Conservation (phyloP, 345 rosid species). For the Pistacia vera region DNA sequence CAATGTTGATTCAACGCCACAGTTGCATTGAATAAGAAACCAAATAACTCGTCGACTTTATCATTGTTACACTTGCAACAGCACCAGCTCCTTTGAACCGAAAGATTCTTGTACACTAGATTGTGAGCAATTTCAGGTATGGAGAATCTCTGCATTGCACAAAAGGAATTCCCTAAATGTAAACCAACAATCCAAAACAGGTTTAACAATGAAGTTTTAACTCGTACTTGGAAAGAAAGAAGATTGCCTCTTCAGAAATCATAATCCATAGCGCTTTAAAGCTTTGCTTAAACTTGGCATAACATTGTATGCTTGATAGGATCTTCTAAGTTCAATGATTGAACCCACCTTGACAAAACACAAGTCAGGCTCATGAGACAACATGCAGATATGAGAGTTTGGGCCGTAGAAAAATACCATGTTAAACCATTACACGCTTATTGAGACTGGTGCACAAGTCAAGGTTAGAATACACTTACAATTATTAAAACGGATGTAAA, state of each 20-base stretch:
- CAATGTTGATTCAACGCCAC: not conserved
- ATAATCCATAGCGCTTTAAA: conserved; percentile 78
- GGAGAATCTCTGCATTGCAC: not conserved
- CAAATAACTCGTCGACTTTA: not conserved
- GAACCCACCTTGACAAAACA: conserved; percentile 77
- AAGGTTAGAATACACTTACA: conserved; percentile 42
- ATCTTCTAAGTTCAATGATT: conserved; percentile 91
- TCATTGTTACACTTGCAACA: not conserved
- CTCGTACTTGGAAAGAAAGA: conserved; percentile 16
- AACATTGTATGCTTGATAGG: conserved; percentile 94
- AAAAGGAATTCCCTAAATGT: not conserved
- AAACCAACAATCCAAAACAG: not conserved
- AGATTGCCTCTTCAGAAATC: conserved; percentile 18
- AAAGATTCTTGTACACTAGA: not conserved
- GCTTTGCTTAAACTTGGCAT: conserved; percentile 97
- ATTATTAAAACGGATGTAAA: conserved; percentile 89
- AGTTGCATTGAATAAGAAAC: not conserved
- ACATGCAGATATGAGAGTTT: not conserved
- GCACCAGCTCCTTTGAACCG: conserved; percentile 15
- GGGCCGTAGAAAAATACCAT: not conserved
- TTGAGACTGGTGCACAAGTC: not conserved
- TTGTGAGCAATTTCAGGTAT: not conserved
- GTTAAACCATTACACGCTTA: too few relatives aligned
- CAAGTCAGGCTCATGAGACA: conserved; percentile 6
- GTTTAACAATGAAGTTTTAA: not conserved